Evolutionary conservation across 2,329 filamentous ascomycete genomes (phyloP).

Genomic region (Alternaria rosae): DNA sequence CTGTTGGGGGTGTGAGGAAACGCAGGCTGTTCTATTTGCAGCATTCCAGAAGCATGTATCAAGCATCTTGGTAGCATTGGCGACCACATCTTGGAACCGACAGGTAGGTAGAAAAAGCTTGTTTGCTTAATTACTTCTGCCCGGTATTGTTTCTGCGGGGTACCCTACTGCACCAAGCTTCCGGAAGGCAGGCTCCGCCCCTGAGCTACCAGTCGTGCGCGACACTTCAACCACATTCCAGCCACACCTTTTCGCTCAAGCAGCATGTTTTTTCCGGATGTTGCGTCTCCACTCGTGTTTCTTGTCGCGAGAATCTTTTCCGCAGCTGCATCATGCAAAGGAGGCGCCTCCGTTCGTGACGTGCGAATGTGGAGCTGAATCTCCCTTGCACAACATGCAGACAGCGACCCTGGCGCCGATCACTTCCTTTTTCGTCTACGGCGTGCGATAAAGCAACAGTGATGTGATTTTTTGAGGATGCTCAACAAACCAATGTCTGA

Average conservation of each 20-base stretch:
- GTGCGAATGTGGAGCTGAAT: neutral
- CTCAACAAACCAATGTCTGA: neutral
- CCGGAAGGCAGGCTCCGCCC: neutral
- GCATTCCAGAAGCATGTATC: neutral
- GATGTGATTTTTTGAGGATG: neutral
- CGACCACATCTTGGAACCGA: neutral
- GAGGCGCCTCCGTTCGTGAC: neutral
- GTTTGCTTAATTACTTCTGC: neutral
- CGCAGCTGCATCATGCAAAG: neutral
- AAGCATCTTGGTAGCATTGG: neutral
- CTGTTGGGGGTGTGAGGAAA: neutral
- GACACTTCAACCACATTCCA: neutral
- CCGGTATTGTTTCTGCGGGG: neutral
- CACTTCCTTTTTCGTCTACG: neutral
- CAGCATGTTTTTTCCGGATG: neutral
- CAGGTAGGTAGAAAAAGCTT: neutral
- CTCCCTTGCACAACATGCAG: neutral
- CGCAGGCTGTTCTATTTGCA: neutral
- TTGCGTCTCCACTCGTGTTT: neutral
- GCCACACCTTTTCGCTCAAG: neutral
- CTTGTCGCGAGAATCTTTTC: neutral
- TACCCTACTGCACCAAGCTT: conserved; percentile 3
- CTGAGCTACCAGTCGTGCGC: neutral
- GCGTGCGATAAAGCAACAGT: neutral
- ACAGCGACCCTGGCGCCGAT: conserved; percentile 3